Conservation (phyloP, 2,329 filamentous ascomycete genomes). For the Coniochaeta sp. region DNA sequence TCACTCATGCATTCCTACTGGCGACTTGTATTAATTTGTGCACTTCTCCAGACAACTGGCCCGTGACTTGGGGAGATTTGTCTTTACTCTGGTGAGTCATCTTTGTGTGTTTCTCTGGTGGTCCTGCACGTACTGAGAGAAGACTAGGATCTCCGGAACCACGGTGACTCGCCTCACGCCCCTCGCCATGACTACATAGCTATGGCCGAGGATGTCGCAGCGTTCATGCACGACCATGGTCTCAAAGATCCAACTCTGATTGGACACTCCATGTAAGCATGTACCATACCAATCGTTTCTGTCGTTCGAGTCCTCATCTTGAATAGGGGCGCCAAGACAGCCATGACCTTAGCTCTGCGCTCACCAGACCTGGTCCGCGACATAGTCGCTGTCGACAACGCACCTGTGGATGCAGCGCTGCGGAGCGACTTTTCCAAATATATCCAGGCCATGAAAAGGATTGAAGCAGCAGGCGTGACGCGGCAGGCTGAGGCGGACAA, state of each 20-base stretch:
- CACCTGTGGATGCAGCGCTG: slow-evolving; percentile 73
- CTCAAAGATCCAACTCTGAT: slow-evolving; percentile 71
- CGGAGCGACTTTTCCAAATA: slow-evolving; percentile 72
- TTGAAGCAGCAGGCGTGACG: slow-evolving; percentile 61
- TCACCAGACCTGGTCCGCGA: slow-evolving; percentile 60
- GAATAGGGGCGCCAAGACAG: slow-evolving; percentile 77
- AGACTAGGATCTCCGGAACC: slow-evolving; percentile 76
- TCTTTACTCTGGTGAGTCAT: slow-evolving; percentile 69
- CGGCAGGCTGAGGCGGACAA: slow-evolving; percentile 72
- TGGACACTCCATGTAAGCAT: slow-evolving; percentile 79
- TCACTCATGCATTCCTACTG: neutral
- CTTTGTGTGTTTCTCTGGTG: neutral
- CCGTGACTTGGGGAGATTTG: slow-evolving; percentile 68
- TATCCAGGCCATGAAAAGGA: slow-evolving; percentile 73
- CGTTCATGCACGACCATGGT: slow-evolving; percentile 66
- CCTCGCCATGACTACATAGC: slow-evolving; percentile 68
- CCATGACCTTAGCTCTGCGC: slow-evolving; percentile 77
- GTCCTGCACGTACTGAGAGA: neutral
- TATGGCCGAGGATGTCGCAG: slow-evolving; percentile 77
- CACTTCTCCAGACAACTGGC: slow-evolving; percentile 59
- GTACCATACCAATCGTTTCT: neutral
- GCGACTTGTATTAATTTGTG: slow-evolving; percentile 7
- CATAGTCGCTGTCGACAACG: slow-evolving; percentile 84
- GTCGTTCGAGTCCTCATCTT: neutral
- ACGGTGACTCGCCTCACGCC: slow-evolving; percentile 81